Evolutionary conservation across 2,329 filamentous ascomycete species (phyloP), one percentile per base, ranked within the genome.

Genomic region (Reticulascus tulasneorum): DNA sequence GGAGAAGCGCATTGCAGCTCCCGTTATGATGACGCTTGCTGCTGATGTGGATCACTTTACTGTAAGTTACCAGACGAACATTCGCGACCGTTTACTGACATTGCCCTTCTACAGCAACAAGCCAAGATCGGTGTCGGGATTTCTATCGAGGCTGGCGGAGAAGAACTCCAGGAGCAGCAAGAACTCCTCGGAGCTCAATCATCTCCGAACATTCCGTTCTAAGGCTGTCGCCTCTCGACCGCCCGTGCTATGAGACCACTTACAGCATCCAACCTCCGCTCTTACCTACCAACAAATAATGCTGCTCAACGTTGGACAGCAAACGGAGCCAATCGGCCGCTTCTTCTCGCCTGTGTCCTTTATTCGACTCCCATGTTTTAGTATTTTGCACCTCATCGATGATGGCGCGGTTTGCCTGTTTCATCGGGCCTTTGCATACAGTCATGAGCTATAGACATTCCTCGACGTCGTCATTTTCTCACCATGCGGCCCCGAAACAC

Each of bases 21-120:
- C 90, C 19, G 89, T 98, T 40, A 85, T 84, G 62, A 80, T 98
- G 69, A 94, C 90, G 39, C 95, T 98, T 67, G 88, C 90, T 37
- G 91, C 90, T 50, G 93, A 97, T 60, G 87, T 98, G 56, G 93
- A 98, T 66, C 91, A 98, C 68, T 80, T 82, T 54, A 90, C 90
- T 73, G 93, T 96, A 77, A 62, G 86, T 73, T 29, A 10, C 29
- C 23, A 11, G 5, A 23, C 4, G 10, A 21, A 24, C 25, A 11
- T 19, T 23, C 24, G 9, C 8, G n/a, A 21, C 16, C 19, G 9
- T 23, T 29, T 29, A 43, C 60, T 65, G 49, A 67, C 48, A 43
- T 15, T 42, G 24, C 35, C 9, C 29, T 29, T 28, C 17, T 37
- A 34, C 52, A 98, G 93, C 88, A 93, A 82, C 78, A 85, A 69